Base-by-base conservation (phyloP, 768 basidiomycete genomes). In the Cyathus striatus region DNA sequence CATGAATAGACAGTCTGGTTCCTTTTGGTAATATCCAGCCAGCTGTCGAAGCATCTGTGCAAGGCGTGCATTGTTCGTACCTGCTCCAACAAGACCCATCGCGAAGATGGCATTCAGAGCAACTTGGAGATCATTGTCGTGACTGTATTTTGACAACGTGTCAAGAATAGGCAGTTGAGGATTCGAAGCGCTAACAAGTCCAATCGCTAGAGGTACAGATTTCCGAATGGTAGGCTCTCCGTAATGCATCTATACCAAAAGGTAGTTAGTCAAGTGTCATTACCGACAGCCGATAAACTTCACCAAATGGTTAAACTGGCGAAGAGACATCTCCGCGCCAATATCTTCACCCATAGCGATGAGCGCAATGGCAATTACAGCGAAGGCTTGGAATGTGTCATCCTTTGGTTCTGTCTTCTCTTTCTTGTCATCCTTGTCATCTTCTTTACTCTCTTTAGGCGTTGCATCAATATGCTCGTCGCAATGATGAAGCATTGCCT, bases 271-370 rank as follows among this genome's bases (percentile, higher is more conserved):
- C 18, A 21, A 14, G 40, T 30, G 5, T 34, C 7, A 9, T 21
- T 22, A 32, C 23, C 21, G 14, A 26, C 23, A 21, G 4, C 27
- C 17, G 17, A 34, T 30, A 18, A 20, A 3, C 68, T 83, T 53
- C 50, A 95, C 94, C 42, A 99, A 71, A 60, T 99, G 96, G 63
- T 97, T 96, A 72, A 98, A 95, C 54, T 94, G 91, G 50, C 96
- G 72, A 54, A 98, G 66, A n/a, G 89, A 84, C 96, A 99, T 98
- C 62, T 98, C 91, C 2, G 93, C 83, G 38, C 96, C 96, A 38
- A 97, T 83, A 18, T 98, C 95, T 65, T 99, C 96, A 16, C 96
- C 96, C 93, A 98, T 97, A 3, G 96, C 84, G 34, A 98, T 88
- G 45, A 98, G 64, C 0, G 95, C 84, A 54, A 99, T 90, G 21